These are phyloP conservation scores for Hyaloscypha variabilis DNA, from an alignment of 495 filamentous ascomycete species.

Conservation along the genomic window DNA sequence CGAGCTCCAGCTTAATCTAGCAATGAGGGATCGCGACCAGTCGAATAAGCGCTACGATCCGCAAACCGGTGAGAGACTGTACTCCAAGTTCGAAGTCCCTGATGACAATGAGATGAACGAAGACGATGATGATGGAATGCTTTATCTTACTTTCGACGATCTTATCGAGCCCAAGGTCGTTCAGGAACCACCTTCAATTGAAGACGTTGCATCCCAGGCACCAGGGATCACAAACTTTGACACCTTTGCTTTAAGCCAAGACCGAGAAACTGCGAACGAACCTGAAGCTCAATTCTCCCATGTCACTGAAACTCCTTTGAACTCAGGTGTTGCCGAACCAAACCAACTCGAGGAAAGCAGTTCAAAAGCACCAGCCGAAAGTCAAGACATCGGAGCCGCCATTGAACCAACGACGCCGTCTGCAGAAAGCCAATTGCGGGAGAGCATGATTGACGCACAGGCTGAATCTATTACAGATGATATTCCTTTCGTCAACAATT, in stretches of 20 bases:
- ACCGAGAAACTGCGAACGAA: slow-evolving; percentile 33
- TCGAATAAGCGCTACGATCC: slow-evolving; percentile 51
- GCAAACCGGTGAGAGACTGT: slow-evolving; percentile 59
- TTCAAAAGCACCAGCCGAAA: neutral
- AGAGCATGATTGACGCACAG: neutral
- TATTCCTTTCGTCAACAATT: neutral
- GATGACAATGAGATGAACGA: slow-evolving; percentile 54
- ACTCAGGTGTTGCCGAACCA: slow-evolving; percentile 22
- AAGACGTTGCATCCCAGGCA: neutral
- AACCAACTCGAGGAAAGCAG: neutral
- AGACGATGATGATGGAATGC: slow-evolving; percentile 53
- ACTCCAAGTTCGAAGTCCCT: slow-evolving; percentile 70
- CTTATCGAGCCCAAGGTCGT: slow-evolving; percentile 66
- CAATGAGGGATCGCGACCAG: slow-evolving; percentile 64
- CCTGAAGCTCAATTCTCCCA: slow-evolving; percentile 46
- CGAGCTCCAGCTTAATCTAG: slow-evolving; percentile 62
- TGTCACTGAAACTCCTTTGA: slow-evolving; percentile 29
- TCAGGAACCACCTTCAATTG: slow-evolving; percentile 34
- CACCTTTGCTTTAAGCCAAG: slow-evolving; percentile 6
- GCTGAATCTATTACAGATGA: neutral
- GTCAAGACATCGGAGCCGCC: neutral
- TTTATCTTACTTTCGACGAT: slow-evolving; percentile 55
- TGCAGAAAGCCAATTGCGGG: neutral
- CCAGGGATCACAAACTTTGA: slow-evolving; percentile 5
- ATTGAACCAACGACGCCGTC: neutral